Conservation (phyloP, 108 stramenopile genomes). For the Nannochloropsis salina region DNA sequence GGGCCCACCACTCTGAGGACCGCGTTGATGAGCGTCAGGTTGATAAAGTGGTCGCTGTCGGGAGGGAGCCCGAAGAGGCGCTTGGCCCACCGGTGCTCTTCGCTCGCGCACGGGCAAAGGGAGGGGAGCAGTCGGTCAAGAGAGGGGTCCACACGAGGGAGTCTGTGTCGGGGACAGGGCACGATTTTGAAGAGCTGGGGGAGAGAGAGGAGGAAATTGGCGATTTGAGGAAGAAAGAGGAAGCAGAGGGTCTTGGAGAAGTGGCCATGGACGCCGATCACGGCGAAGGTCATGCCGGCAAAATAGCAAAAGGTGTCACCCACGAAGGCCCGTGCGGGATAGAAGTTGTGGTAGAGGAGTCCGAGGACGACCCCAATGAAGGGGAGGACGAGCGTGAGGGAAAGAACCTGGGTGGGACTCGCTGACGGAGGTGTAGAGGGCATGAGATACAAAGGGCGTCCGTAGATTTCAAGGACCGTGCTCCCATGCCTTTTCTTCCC, state of each 20-base stretch:
- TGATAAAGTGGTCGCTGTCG: constrained; percentile 58
- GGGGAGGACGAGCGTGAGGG: constrained; percentile 26
- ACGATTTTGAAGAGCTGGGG: constrained; percentile 93
- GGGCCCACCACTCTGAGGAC: constrained; percentile 76
- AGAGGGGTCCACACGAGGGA: constrained; percentile 73
- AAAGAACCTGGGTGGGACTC: background rate
- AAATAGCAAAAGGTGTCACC: constrained; percentile 99
- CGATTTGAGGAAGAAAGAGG: constrained; percentile 90
- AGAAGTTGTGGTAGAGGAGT: constrained; percentile 50
- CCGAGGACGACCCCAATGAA: constrained; percentile 30
- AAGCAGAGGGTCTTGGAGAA: constrained; percentile 92
- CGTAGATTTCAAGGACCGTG: constrained; percentile 37
- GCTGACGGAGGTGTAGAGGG: background rate
- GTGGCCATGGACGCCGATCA: constrained; percentile 66
- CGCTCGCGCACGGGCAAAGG: constrained; percentile 53
- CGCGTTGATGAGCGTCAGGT: constrained; percentile 88
- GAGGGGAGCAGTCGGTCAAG: constrained; percentile 75
- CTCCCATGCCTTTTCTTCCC: constrained; percentile 26
- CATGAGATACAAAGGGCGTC: background rate
- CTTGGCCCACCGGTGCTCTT: constrained; percentile 26
- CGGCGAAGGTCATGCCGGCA: constrained; percentile 96
- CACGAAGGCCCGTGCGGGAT: constrained; percentile 88
- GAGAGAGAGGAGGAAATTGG: constrained; percentile 87
- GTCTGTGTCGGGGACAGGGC: constrained; percentile 89
- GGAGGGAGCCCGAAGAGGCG: constrained; percentile 9